A percentile compares a stretch with the other conserved stretches of the same genome.
phyloP scores from a whole-genome alignment of 108 stramenopile genomes.

The Stephanodiscus triporus region DNA sequence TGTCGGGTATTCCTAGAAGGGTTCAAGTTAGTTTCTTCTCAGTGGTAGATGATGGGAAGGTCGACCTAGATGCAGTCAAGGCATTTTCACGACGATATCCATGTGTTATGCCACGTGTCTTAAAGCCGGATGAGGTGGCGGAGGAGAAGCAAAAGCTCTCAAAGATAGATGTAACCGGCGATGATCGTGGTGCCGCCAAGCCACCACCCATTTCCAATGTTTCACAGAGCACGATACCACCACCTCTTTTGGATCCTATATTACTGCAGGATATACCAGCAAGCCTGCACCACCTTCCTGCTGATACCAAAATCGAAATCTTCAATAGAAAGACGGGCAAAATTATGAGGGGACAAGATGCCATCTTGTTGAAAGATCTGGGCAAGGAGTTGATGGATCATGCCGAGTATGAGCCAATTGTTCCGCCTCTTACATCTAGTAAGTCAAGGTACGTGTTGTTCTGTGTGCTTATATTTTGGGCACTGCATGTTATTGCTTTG shows the following conservation, averaged over 20 bases:
- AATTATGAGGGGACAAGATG: constrained; percentile 45
- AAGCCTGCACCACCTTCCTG: constrained; percentile 31
- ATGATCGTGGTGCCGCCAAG: background rate
- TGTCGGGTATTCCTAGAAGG: constrained; percentile 7
- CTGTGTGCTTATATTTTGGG: background rate
- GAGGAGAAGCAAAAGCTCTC: background rate
- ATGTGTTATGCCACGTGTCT: constrained; percentile 11
- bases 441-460: constrained; percentile 15
- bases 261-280: constrained; percentile 8
- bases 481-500: background rate
- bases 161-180: background rate
- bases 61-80: constrained; percentile 8
- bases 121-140: background rate
- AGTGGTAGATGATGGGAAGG: constrained; percentile 25
- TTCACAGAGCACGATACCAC: background rate
- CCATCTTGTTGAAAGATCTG: constrained; percentile 35
- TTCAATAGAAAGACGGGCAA: constrained; percentile 51
- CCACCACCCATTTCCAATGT: background rate
- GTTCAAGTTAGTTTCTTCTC: constrained; percentile 3
- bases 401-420: constrained; percentile 53
- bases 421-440: constrained; percentile 20
- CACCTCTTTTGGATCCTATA: background rate
- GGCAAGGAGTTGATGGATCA: constrained; percentile 36
- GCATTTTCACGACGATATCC: background rate
- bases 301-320: constrained; percentile 47